phyloP scores from a whole-genome alignment of 2,329 filamentous ascomycete species.

The Nectriaceae sp. region DNA sequence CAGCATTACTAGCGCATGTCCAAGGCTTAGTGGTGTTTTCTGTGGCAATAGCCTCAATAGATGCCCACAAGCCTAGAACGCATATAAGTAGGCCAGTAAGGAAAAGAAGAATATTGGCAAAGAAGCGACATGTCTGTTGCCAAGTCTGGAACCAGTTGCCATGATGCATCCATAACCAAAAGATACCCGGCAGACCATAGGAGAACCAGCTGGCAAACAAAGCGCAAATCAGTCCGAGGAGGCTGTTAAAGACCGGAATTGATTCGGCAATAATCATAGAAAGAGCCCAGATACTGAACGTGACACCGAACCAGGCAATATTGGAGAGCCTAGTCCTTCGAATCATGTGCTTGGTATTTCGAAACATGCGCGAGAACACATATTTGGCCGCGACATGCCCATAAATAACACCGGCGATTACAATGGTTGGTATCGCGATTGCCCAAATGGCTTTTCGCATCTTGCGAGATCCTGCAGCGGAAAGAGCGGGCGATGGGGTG shows the following conservation, averaged over 20 bases:
- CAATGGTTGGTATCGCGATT: slow-evolving; percentile 68
- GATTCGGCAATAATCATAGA: slow-evolving; percentile 70
- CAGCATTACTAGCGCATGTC: slow-evolving; percentile 36
- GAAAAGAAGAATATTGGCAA: slow-evolving; percentile 34
- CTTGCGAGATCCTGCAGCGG: slow-evolving; percentile 53
- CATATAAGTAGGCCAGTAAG: slow-evolving; percentile 38
- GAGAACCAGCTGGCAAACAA: slow-evolving; percentile 71
- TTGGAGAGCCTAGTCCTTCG: slow-evolving; percentile 52
- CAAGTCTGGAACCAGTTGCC: slow-evolving; percentile 39
- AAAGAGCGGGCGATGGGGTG: slow-evolving; percentile 67
- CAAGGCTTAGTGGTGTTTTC: slow-evolving; percentile 35
- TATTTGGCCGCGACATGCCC: slow-evolving; percentile 68
- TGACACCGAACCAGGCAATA: slow-evolving; percentile 60
- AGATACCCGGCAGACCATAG: slow-evolving; percentile 47
- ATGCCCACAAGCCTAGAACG: slow-evolving; percentile 42
- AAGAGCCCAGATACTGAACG: slow-evolving; percentile 56
- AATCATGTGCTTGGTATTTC: slow-evolving; percentile 56
- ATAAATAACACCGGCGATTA: slow-evolving; percentile 72
- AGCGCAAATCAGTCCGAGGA: slow-evolving; percentile 63
- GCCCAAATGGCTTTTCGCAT: slow-evolving; percentile 68
- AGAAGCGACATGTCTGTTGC: slow-evolving; percentile 34
- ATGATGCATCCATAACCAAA: slow-evolving; percentile 51
- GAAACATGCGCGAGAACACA: slow-evolving; percentile 65
- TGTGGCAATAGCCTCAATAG: slow-evolving; percentile 36
- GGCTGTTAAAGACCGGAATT: slow-evolving; percentile 68